phyloP scores from a whole-genome alignment of 2,329 filamentous ascomycete species.

The Celoporthe dispersa region DNA sequence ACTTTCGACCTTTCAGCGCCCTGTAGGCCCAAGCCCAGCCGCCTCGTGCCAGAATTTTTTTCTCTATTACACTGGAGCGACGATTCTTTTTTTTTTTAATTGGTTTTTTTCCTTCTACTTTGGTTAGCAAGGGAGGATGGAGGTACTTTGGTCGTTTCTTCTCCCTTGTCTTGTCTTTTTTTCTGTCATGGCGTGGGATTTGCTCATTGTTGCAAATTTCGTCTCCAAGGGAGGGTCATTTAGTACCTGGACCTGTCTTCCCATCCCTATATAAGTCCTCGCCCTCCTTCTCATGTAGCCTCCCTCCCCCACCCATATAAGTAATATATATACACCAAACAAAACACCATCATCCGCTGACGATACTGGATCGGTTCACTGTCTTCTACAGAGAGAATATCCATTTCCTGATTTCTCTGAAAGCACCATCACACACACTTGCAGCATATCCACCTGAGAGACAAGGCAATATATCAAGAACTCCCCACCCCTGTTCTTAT shows the following conservation, averaged over 20 bases:
- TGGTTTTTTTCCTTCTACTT: not conserved
- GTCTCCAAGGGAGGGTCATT: constrained; percentile 4
- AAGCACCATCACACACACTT: not conserved
- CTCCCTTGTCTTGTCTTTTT: constrained; percentile 6
- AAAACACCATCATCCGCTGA: not conserved
- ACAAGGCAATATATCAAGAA: not conserved
- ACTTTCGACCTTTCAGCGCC: constrained; percentile 12
- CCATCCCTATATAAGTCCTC: constrained; percentile 9
- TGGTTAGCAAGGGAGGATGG: not conserved
- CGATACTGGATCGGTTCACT: not conserved
- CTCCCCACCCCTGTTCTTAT: too few relatives aligned
- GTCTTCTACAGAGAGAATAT: too few relatives aligned
- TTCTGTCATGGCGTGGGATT: constrained; percentile 8
- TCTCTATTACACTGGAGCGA: not conserved
- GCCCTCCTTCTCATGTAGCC: constrained; percentile 16
- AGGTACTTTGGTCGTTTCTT: not conserved
- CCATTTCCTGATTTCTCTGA: too few relatives aligned
- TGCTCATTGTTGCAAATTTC: constrained; percentile 18
- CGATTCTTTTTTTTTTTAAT: not conserved
- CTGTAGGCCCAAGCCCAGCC: constrained; percentile 10
- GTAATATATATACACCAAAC: not conserved
- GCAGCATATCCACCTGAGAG: not conserved
- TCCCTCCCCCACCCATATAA: not conserved
- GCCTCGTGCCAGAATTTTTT: constrained; percentile 10
- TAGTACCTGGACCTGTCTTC: not conserved